Evolutionary conservation across 495 filamentous ascomycete species (phyloP).

Genomic region (Lichina pygmaea): DNA sequence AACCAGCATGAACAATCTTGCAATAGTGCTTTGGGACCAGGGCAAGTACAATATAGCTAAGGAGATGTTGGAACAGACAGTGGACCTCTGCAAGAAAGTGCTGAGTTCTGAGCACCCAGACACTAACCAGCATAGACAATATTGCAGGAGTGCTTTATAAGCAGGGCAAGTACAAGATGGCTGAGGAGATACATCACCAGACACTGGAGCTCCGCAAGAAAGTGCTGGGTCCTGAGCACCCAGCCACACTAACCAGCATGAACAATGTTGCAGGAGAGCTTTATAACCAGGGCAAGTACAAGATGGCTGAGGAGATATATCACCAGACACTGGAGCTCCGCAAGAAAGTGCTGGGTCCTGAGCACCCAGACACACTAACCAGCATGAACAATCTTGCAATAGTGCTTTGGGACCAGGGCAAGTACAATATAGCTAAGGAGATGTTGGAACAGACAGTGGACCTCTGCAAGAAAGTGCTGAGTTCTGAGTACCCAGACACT

Average conservation of each 20-base stretch:
- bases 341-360: neutral
- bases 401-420: neutral
- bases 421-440: neutral
- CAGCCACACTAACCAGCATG: neutral
- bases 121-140: neutral
- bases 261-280: neutral
- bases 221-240: neutral
- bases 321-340: neutral
- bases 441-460: neutral
- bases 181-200: neutral
- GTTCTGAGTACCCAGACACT: neutral
- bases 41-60: neutral
- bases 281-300: neutral
- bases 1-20: conserved; percentile 2
- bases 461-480: neutral
- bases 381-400: conserved; percentile 1
- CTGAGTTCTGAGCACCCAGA: too few relatives aligned
- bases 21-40: neutral
- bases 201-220: neutral
- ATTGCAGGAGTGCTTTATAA: neutral
- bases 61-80: neutral
- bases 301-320: neutral
- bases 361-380: conserved; percentile 1
- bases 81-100: neutral
- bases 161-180: neutral